These are phyloP conservation scores for Wallacemonas rigidus DNA, from an alignment of 208 protist genomes.

Conservation along the genomic window DNA sequence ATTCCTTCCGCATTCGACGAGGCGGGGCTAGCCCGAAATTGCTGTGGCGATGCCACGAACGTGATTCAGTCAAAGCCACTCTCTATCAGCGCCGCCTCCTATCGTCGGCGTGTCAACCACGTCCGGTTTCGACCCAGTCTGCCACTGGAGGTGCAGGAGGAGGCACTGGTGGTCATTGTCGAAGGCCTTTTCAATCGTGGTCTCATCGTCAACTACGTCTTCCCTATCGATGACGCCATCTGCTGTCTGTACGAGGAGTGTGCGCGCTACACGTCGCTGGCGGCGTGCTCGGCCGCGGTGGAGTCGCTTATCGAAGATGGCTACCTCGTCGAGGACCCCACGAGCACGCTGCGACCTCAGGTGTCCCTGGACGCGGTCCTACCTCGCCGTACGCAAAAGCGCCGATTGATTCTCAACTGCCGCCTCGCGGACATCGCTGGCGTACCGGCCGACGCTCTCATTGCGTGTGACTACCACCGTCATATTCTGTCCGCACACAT, in stretches of 20 bases:
- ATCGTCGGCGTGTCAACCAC: conserved; percentile 71
- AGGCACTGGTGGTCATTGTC: conserved; percentile 60
- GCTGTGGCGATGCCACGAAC: conserved; percentile 74
- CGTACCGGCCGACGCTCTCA: conserved; percentile 70
- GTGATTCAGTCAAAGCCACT: conserved; percentile 47
- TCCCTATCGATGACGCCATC: conserved; percentile 72
- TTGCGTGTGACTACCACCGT: conserved; percentile 77
- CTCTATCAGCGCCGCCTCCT: conserved; percentile 53
- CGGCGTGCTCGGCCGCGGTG: conserved; percentile 55
- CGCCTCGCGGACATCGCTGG: conserved; percentile 42
- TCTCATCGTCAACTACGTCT: conserved; percentile 73
- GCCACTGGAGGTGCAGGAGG: conserved; percentile 23
- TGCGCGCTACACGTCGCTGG: conserved; percentile 45
- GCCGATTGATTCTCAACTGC: conserved; percentile 24
- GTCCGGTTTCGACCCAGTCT: conserved; percentile 54
- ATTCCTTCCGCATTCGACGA: conserved; percentile 61
- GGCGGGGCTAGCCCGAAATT: conserved; percentile 60
- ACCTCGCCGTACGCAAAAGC: conserved; percentile 17
- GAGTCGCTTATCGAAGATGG: conserved; percentile 37
- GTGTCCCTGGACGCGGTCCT: conserved; percentile 20
- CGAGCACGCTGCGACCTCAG: conserved; percentile 41
- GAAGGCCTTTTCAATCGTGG: conserved; percentile 89
- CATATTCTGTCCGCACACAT: conserved; percentile 74
- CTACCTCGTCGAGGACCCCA: conserved; percentile 32
- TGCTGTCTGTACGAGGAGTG: conserved; percentile 81